Evolutionary conservation across 2,329 filamentous ascomycete genomes (phyloP).

Genomic region (Trichoderma sp.): DNA sequence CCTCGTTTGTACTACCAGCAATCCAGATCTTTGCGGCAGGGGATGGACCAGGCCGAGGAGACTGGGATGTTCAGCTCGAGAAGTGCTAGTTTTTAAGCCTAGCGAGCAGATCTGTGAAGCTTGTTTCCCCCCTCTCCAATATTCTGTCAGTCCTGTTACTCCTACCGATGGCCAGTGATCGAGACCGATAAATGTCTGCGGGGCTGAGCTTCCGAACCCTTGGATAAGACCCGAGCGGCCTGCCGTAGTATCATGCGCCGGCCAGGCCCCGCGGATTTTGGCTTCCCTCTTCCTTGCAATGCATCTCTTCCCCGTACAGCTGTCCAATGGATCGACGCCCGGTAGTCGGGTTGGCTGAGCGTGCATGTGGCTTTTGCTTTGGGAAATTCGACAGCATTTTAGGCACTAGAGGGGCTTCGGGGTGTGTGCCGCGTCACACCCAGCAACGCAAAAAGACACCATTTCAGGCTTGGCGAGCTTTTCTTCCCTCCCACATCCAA

Average conservation of each 20-base stretch:
- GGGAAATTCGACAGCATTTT: neutral
- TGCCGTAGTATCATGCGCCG: constrained; percentile 9
- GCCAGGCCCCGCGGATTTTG: neutral
- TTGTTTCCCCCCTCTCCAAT: neutral
- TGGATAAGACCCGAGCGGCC: constrained; percentile 7
- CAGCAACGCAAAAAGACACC: constrained; percentile 16
- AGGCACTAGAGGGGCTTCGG: neutral
- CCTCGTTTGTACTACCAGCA: neutral
- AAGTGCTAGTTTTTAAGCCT: constrained; percentile 1
- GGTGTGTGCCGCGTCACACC: neutral
- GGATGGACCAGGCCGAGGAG: neutral
- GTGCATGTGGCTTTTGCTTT: neutral
- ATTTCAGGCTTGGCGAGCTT: constrained; percentile 12
- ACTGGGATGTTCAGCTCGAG: constrained; percentile 5
- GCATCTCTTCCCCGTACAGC: neutral
- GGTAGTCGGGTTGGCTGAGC: neutral
- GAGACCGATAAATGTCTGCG: neutral
- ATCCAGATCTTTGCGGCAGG: neutral
- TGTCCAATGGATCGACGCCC: neutral
- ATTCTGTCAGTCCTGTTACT: neutral
- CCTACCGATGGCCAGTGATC: neutral
- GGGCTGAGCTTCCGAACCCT: constrained; percentile 4
- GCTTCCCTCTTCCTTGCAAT: neutral
- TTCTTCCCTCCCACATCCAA: neutral
- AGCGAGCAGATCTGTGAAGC: constrained; percentile 10